Evolutionary conservation across 495 filamentous ascomycete species (phyloP).

Genomic region (Neurospora hispaniola): DNA sequence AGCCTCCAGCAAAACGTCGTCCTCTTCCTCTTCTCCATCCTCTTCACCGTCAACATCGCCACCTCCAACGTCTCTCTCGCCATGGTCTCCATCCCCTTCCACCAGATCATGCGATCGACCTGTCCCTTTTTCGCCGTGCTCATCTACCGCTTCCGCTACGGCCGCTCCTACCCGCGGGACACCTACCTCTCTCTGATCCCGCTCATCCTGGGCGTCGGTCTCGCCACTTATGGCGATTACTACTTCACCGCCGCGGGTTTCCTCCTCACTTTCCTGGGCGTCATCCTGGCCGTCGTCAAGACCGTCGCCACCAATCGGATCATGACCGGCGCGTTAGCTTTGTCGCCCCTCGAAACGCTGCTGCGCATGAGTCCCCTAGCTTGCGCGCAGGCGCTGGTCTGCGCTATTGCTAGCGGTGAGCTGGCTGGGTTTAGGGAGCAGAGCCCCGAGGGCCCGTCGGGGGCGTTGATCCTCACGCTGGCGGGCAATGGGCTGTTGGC

Average conservation of each 20-base stretch:
- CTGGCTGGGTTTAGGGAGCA: constrained; percentile 14
- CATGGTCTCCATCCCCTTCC: constrained; percentile 48
- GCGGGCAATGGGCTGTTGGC: constrained; percentile 40
- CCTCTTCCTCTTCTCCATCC: constrained; percentile 41
- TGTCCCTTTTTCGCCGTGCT: constrained; percentile 44
- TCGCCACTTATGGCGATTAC: constrained; percentile 49
- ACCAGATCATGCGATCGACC: constrained; percentile 49
- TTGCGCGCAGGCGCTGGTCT: constrained; percentile 37
- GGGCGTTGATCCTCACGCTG: constrained; percentile 18
- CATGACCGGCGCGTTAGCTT: constrained; percentile 39
- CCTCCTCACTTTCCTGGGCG: constrained; percentile 42
- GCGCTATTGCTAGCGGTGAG: constrained; percentile 40
- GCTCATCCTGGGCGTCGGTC: constrained; percentile 42
- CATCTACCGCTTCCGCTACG: constrained; percentile 42
- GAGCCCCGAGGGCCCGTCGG: constrained; percentile 9
- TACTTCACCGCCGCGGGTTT: constrained; percentile 44
- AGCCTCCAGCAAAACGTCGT: constrained; percentile 33
- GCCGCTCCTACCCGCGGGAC: constrained; percentile 33
- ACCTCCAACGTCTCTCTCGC: constrained; percentile 45
- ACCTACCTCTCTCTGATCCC: constrained; percentile 49
- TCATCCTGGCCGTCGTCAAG: constrained; percentile 44
- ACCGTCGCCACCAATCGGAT: constrained; percentile 48
- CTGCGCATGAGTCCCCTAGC: constrained; percentile 47
- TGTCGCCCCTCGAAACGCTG: constrained; percentile 43
- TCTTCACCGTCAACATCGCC: constrained; percentile 52